These are phyloP conservation scores for Boletus tomentosulus DNA, from an alignment of 768 basidiomycete species.

Conservation along the genomic window DNA sequence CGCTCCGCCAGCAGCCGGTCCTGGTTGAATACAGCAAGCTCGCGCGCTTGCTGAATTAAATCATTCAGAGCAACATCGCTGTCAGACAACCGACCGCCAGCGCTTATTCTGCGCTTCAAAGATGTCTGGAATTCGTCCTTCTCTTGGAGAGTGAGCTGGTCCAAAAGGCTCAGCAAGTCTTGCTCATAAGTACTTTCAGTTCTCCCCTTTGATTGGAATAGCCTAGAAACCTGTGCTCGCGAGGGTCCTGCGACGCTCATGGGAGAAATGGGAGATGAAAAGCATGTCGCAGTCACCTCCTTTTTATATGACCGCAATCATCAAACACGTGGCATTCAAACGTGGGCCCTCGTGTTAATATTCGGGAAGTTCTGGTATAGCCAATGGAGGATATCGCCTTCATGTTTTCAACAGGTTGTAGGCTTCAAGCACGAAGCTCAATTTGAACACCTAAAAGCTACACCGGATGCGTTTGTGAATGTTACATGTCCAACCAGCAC, in stretches of 20 bases:
- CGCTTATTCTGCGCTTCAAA: neutral
- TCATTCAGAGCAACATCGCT: neutral
- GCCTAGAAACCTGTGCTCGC: no score
- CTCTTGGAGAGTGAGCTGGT: neutral
- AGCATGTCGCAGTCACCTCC: neutral
- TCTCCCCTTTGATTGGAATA: neutral
- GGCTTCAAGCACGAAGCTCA: no score
- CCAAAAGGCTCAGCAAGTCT: neutral
- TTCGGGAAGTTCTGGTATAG: no score
- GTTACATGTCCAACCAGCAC: no score
- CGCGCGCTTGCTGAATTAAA: conserved; percentile 1
- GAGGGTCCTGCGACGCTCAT: neutral
- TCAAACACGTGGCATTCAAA: neutral
- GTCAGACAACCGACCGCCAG: neutral
- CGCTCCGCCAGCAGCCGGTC: neutral
- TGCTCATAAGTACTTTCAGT: neutral
- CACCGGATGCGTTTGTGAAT: no score
- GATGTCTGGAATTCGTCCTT: neutral
- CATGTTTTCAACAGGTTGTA: no score
- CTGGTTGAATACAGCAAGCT: neutral
- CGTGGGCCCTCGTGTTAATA: neutral
- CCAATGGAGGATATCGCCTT: no score
- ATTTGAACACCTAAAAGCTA: no score
- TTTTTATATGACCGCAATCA: neutral
- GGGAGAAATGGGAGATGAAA: neutral